These are phyloP conservation scores for Eleusine coracana DNA, from an alignment of 176 grass and related monocot species.

Conservation along the genomic window DNA sequence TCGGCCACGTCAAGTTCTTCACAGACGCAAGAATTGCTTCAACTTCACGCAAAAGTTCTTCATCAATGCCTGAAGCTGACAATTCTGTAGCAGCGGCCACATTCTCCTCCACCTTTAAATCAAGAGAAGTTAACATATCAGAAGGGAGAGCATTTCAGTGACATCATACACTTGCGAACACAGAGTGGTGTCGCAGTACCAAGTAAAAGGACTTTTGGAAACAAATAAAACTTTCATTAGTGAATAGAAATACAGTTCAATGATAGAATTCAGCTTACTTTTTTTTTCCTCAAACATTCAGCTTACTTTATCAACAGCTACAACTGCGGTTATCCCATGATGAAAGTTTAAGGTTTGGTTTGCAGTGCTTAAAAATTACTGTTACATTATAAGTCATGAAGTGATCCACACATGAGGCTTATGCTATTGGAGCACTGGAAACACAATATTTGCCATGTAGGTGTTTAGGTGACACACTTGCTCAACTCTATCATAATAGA, in stretches of 20 bases:
- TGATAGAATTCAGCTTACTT: neutral
- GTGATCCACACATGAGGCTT: neutral
- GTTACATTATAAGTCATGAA: neutral
- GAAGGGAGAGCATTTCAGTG: conserved; percentile 8
- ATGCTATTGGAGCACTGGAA: neutral
- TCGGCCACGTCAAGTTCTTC: conserved; percentile 88
- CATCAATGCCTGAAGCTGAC: conserved; percentile 68
- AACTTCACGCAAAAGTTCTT: conserved; percentile 71
- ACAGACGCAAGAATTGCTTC: conserved; percentile 74
- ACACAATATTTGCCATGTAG: neutral
- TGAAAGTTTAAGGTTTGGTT: neutral
- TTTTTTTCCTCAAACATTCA: neutral
- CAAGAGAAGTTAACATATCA: conserved; percentile 3
- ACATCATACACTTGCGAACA: neutral
- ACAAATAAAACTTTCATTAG: neutral
- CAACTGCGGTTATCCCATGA: conserved; percentile 7
- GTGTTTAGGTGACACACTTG: neutral
- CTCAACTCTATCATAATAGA: neutral
- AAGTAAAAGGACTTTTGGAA: neutral
- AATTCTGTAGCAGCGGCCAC: conserved; percentile 64
- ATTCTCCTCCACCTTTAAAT: conserved; percentile 87
- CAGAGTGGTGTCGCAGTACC: neutral
- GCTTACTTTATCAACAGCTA: neutral
- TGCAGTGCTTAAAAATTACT: neutral
- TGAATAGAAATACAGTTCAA: neutral